Conservation (phyloP, 495 filamentous ascomycete genomes). For the Hypoxylon fragiforme region DNA sequence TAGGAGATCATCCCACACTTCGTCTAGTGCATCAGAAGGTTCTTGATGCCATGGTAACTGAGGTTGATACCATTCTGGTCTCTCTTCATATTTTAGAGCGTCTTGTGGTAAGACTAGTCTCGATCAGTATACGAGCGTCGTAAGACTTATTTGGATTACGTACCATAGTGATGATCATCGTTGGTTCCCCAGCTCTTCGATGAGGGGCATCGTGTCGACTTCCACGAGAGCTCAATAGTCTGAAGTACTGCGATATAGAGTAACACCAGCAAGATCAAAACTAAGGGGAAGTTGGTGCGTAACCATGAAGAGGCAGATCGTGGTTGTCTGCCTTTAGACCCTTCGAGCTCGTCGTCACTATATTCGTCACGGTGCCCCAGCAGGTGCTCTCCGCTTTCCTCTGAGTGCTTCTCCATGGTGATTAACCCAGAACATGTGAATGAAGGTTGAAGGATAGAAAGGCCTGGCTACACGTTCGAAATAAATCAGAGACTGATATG, state of each 20-base stretch:
- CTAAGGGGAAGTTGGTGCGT: neutral
- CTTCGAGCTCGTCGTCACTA: neutral
- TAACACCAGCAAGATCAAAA: neutral
- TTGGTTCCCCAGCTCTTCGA: neutral
- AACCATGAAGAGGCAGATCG: neutral
- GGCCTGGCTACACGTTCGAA: too few relatives aligned
- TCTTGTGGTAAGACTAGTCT: conserved; percentile 5
- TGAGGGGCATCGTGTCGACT: neutral
- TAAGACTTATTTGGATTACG: neutral
- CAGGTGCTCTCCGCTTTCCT: conserved; percentile 3
- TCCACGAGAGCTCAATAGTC: neutral
- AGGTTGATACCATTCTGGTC: conserved; percentile 24
- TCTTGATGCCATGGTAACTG: conserved; percentile 30
- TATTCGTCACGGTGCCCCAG: neutral
- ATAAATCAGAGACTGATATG: neutral
- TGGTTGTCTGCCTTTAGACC: neutral
- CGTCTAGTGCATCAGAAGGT: conserved; percentile 34
- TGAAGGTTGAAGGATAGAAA: neutral
- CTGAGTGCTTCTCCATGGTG: conserved; percentile 6
- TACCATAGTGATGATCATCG: conserved; percentile 5
- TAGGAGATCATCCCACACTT: conserved; percentile 37
- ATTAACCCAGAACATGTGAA: neutral
- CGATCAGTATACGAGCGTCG: neutral
- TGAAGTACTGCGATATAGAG: conserved; percentile 6
- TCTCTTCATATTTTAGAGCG: conserved; percentile 23